Conservation (phyloP, 2,329 filamentous ascomycete species). For the Phialemoniopsis sp. region DNA sequence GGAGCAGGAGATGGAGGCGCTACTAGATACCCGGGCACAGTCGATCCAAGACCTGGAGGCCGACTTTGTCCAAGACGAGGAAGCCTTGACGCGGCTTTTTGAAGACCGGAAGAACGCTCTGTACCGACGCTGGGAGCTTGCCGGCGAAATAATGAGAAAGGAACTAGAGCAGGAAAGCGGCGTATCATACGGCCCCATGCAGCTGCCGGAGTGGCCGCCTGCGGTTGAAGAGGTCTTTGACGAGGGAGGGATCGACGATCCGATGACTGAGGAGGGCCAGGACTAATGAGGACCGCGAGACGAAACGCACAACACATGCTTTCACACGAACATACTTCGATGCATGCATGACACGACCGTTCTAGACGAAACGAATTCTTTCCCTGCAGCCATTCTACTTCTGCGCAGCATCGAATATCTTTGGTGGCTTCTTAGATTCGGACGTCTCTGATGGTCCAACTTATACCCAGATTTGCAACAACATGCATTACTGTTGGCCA, state of each 20-base stretch:
- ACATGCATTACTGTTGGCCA: too few species aligned
- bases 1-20: slow-evolving; percentile 41
- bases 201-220: slow-evolving; percentile 33
- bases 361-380: too few species aligned
- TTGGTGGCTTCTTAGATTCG: too few species aligned
- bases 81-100: slow-evolving; percentile 40
- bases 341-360: too few species aligned
- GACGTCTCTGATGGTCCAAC: too few species aligned
- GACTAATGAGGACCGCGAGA: too few species aligned
- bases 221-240: background rate
- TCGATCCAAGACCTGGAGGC: slow-evolving; percentile 45
- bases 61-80: slow-evolving; percentile 44
- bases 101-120: slow-evolving; percentile 37
- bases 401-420: too few species aligned
- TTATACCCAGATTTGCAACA: too few species aligned
- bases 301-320: too few species aligned
- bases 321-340: too few species aligned
- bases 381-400: too few species aligned
- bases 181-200: slow-evolving; percentile 34
- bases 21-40: slow-evolving; percentile 38
- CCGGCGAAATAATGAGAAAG: slow-evolving; percentile 47
- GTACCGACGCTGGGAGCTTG: slow-evolving; percentile 46
- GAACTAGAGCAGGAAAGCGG: slow-evolving; percentile 46
- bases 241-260: background rate
- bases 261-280: too few species aligned